phyloP scores from a whole-genome alignment of 2,329 filamentous ascomycete species.

The Lecanoromycetidae sp. region DNA sequence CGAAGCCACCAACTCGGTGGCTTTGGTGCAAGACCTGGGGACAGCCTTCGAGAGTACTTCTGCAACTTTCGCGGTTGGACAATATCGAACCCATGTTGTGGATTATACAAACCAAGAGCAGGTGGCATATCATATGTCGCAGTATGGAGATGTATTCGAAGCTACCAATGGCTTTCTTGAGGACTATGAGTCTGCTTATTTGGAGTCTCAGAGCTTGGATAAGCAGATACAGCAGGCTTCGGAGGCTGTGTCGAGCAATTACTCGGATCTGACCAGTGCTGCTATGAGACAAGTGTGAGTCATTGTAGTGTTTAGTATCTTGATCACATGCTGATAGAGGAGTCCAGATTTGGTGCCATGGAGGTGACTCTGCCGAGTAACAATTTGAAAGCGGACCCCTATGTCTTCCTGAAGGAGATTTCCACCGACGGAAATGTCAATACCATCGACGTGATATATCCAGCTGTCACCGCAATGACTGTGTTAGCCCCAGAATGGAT shows the following conservation, averaged over 20 bases:
- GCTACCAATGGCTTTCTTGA: constrained; percentile 30
- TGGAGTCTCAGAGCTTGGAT: constrained; percentile 27
- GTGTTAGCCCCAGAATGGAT: neutral
- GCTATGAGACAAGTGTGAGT: neutral
- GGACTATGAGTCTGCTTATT: constrained; percentile 29
- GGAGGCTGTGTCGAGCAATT: constrained; percentile 27
- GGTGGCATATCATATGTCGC: constrained; percentile 30
- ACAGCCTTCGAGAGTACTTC: constrained; percentile 21
- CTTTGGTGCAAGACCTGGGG: constrained; percentile 31
- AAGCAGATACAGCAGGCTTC: constrained; percentile 23
- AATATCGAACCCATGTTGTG: constrained; percentile 30
- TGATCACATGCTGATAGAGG: constrained; percentile 26
- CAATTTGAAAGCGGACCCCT: constrained; percentile 24
- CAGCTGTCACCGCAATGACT: neutral
- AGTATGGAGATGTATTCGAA: constrained; percentile 25
- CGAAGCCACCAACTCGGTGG: constrained; percentile 25
- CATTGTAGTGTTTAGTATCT: neutral
- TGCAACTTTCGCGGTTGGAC: constrained; percentile 32
- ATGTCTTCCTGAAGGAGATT: constrained; percentile 33
- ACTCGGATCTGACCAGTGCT: constrained; percentile 26
- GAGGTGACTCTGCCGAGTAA: constrained; percentile 30
- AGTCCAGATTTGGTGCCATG: constrained; percentile 31
- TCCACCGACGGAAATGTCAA: constrained; percentile 34
- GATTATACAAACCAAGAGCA: constrained; percentile 31
- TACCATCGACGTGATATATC: constrained; percentile 25